Evolutionary conservation across 2,329 filamentous ascomycete genomes (phyloP).

Genomic region (Nemania sp.): DNA sequence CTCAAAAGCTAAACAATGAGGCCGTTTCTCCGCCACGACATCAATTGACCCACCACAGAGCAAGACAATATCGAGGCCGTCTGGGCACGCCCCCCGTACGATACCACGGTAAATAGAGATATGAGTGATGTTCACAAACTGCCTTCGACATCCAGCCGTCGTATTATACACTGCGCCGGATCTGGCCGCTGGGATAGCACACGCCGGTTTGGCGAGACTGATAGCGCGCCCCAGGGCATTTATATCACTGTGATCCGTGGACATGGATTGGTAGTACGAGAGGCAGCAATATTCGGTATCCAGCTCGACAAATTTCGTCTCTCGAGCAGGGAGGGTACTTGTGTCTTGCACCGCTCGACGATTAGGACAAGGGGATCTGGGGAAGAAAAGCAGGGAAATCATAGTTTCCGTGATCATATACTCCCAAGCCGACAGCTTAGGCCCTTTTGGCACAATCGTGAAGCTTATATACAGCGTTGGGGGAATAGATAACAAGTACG

Average conservation of each 20-base stretch:
- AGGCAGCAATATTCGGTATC: neutral
- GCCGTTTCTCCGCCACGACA: constrained; percentile 35
- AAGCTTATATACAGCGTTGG: neutral
- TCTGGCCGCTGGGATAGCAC: neutral
- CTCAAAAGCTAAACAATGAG: constrained; percentile 31
- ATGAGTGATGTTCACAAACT: neutral
- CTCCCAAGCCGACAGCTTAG: neutral
- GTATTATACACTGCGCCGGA: neutral
- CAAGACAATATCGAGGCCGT: constrained; percentile 13
- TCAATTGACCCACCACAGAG: constrained; percentile 31
- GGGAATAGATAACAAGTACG: neutral
- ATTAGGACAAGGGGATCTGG: neutral
- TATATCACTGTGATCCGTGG: neutral
- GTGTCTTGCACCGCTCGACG: neutral
- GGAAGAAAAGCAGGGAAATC: neutral
- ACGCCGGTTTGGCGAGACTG: neutral
- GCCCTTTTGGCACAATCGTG: neutral
- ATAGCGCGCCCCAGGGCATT: neutral
- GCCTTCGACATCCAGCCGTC: neutral
- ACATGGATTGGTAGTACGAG: neutral
- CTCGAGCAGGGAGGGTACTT: neutral
- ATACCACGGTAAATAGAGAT: neutral
- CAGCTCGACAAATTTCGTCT: neutral
- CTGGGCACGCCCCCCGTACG: neutral
- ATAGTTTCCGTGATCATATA: neutral